Base-by-base conservation (phyloP, 768 basidiomycete genomes). In the Cyclocybe cylindracea region DNA sequence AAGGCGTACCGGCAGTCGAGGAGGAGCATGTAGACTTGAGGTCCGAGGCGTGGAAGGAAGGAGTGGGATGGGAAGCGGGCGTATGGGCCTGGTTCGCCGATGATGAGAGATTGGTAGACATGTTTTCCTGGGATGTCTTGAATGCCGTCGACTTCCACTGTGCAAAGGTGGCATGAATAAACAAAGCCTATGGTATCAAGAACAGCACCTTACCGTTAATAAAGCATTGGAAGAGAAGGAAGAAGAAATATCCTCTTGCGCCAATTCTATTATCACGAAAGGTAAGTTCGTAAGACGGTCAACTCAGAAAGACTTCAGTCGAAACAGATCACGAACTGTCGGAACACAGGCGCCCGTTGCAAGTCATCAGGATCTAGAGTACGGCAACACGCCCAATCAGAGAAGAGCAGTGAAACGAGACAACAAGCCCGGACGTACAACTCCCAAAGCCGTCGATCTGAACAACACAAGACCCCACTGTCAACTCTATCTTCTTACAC, bases 171-270 rank as follows among this genome's bases (percentile, higher is more conserved):
- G 32, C 24, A 16, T 31, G 9, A 33, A 33, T n/a, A 36, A 34
- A 49, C 24, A n/a, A 10, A 10, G 10, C 9, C n/a, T 11, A 11
- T n/a, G 19, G 18, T 29, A 34, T 9, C 16, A 42, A 44, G 51
- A 29, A 10, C 11, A 46, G 47, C 48, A 9, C 36, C 56, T 46
- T 59, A 89, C 90, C 82, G 56, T 88, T 86, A 59, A 89, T 83
- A 67, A 95, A 95, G 59, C 90, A 91, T 60, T 99, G 96, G 76
- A 99, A 98, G 1, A 99, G 76, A 16, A 96, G 75, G 72, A 86
- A 99, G 76, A 86, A 95, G 67, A 95, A 95, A 70, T 94, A 97
- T 16, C 87, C 92, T 57, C 89, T 75, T 0, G 83, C 70, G 5
- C 95, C 96, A 48, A 98, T 89, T 7, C 88, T 91, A 53, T 40